A percentile compares a stretch with the other conserved stretches of the same genome.
Conservation (phyloP, 306 rosid species). For the Begonia loranthoides region DNA sequence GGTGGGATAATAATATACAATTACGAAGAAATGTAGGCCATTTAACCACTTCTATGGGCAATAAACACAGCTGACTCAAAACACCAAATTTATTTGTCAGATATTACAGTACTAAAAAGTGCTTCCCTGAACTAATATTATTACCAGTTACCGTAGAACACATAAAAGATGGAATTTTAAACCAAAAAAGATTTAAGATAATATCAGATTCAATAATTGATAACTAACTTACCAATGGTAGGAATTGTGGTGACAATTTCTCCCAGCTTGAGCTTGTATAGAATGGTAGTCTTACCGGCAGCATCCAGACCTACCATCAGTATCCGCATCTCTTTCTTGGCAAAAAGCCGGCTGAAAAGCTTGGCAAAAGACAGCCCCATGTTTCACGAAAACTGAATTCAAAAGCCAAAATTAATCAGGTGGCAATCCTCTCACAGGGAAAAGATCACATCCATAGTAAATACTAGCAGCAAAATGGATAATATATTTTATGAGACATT, state of each 20-base stretch:
- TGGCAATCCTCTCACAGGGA: too few species aligned
- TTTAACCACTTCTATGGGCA: too few species aligned
- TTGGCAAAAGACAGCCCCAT: constrained; percentile 1
- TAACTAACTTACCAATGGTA: constrained; percentile 43
- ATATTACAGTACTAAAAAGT: too few species aligned
- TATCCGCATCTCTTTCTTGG: constrained; percentile 1
- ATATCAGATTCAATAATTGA: background rate
- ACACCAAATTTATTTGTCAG: too few species aligned
- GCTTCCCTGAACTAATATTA: too few species aligned
- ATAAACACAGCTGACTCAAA: too few species aligned
- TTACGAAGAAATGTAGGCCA: too few species aligned
- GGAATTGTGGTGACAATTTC: constrained; percentile 92
- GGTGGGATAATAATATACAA: too few species aligned
- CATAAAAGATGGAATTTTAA: background rate
- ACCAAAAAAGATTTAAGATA: background rate
- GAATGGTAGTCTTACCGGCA: constrained; percentile 18
- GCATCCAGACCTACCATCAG: constrained; percentile 1
- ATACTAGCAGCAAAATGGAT: too few species aligned
- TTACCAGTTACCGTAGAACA: constrained; percentile 1
- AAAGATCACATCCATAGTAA: too few species aligned
- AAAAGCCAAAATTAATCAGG: background rate
- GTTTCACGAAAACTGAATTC: background rate
- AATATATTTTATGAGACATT: too few species aligned
- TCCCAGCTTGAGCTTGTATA: constrained; percentile 79
- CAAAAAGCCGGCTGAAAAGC: constrained; percentile 1